Evolutionary conservation across 129 eudicot species (phyloP), one percentile per base, ranked within the genome.

Genomic region (Heracleum sosnowskyi): DNA sequence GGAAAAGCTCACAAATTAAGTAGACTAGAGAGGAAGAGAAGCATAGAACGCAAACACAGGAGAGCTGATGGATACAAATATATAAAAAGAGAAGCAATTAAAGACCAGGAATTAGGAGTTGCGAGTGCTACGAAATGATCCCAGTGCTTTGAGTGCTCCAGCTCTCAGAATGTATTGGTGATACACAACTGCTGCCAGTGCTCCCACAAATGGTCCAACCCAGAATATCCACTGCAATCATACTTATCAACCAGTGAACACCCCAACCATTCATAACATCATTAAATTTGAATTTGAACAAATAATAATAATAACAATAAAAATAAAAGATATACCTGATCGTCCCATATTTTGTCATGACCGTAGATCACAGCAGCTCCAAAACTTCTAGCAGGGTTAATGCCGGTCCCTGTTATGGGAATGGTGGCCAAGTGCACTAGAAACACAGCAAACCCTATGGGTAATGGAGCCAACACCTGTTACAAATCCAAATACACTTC

Each of bases 391-490:
- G 76, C 76, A 39, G 76, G 76, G 29, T 72, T 72, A 51, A 72
- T 72, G 18, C 76, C 76, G 1, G 76, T 72, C 35, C 76, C 76
- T 0, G 76, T 72, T 3, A 72, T 72, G 2, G 76, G 76, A 22
- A 72, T 72, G 24, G 76, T 72, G 53, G 76, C 76, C 53, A 72
- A 72, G 76, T 72, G 76, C 76, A 72, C 76, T 35, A 72, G 51
- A 41, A 72, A 72, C 35, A 72, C 76, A 10, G 76, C 76, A 41
- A 72, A 72, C 22, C 76, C 76, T 41, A 72, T 72, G 7, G 76
- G 76, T 12, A 72, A n/a, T 24, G 76, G 76, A 39, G 76, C 76
- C 53, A 72, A 26, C 53, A 72, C 76, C 76, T 72, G 53, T 40
- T 70, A 24, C 39, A 66, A 15, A 13, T 0, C 24, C 39, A 31